These are phyloP conservation scores for Chaetomium tenue DNA, from an alignment of 495 filamentous ascomycete species.

Conservation along the genomic window DNA sequence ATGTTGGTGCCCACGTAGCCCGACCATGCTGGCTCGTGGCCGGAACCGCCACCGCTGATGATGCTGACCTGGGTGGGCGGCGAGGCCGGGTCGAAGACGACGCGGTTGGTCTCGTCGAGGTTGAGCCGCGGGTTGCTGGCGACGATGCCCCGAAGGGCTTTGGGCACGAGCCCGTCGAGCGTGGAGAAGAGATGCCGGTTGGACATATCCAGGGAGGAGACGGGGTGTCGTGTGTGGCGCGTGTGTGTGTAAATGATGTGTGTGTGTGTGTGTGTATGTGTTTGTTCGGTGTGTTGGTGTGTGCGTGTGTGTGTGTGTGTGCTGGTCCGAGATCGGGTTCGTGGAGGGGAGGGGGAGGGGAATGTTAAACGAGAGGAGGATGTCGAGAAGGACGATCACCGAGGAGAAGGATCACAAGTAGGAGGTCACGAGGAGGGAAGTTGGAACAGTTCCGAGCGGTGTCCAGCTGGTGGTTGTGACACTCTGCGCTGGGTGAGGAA, in stretches of 20 bases:
- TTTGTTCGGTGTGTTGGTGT: too few species aligned
- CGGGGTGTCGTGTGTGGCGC: neutral
- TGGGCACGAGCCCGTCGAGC: conserved; percentile 53
- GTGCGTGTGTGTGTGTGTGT: conserved; percentile 1
- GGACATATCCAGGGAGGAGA: conserved; percentile 38
- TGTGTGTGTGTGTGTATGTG: conserved; percentile 3
- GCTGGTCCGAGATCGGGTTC: neutral
- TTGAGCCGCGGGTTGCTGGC: conserved; percentile 56
- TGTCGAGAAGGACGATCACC: too few species aligned
- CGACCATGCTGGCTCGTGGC: conserved; percentile 64
- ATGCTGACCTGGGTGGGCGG: conserved; percentile 53
- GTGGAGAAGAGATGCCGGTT: conserved; percentile 48
- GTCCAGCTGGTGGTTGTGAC: neutral
- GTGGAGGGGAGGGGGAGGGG: neutral
- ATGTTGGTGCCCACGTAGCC: conserved; percentile 63
- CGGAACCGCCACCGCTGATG: conserved; percentile 60
- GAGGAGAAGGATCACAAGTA: too few species aligned
- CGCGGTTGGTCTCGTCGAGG: conserved; percentile 56
- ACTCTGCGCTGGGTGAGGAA: neutral
- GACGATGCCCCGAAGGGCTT: conserved; percentile 54
- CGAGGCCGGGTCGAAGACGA: conserved; percentile 56
- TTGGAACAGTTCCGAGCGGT: neutral
- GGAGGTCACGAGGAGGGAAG: too few species aligned
- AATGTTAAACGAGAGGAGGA: too few species aligned
- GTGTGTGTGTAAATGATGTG: conserved; percentile 1